A percentile compares a stretch with the other conserved stretches of the same genome.
phyloP scores from a whole-genome alignment of 139 green algal species.

The Chlorella sp. region DNA sequence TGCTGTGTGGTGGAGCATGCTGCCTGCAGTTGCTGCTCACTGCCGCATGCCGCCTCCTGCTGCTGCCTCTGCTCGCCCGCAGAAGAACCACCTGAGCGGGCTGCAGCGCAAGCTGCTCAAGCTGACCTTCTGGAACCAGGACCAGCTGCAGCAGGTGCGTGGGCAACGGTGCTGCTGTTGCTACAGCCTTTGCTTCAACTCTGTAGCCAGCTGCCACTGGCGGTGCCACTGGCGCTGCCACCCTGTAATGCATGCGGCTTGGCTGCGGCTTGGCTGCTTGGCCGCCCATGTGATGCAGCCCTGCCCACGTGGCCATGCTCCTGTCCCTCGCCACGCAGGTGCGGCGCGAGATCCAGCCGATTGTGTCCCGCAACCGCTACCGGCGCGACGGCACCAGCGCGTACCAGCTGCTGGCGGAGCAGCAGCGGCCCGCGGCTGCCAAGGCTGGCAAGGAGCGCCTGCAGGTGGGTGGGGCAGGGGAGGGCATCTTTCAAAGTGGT shows the following conservation, averaged over 20 bases:
- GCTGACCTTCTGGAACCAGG: constrained; percentile 85
- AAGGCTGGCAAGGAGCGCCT: constrained; percentile 31
- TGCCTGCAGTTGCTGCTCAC: not conserved
- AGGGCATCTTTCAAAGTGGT: too few relatives aligned
- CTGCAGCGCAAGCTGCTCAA: constrained; percentile 88
- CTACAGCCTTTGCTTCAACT: not conserved
- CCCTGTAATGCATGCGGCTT: too few relatives aligned
- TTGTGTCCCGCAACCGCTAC: constrained; percentile 73
- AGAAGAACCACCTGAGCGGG: constrained; percentile 97
- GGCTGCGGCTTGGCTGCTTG: too few relatives aligned
- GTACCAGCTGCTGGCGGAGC: constrained; percentile 43
- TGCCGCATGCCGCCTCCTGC: not conserved
- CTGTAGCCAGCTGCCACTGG: not conserved
- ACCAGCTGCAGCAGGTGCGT: constrained; percentile 67
- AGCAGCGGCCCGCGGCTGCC: constrained; percentile 6
- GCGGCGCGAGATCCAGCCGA: constrained; percentile 76
- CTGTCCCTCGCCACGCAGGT: constrained; percentile 71
- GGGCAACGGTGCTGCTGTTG: not conserved
- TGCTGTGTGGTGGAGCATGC: too few relatives aligned
- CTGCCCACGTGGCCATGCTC: too few relatives aligned
- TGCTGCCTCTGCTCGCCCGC: constrained; percentile 22
- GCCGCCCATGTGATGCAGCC: too few relatives aligned
- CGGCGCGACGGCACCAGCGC: constrained; percentile 52
- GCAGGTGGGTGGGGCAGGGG: constrained; percentile 5
- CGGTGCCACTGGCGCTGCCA: not conserved